Conservation (phyloP, 139 green algal genomes). For the Chlorella vulgaris region DNA sequence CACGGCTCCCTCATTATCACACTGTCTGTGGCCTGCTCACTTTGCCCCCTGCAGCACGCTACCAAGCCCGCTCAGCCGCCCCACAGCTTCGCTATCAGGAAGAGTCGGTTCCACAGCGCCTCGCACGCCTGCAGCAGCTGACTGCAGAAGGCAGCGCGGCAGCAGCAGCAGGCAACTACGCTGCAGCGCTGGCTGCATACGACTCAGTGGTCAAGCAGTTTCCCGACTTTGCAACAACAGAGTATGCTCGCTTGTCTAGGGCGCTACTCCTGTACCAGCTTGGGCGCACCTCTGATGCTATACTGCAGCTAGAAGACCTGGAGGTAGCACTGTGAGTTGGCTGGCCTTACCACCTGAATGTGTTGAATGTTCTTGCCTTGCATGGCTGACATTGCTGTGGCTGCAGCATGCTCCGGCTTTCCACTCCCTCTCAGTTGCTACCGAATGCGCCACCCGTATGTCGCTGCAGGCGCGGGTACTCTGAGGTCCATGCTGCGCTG, state of each 20-base stretch:
- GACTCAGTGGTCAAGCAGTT: constrained; percentile 4
- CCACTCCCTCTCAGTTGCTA: too few species aligned
- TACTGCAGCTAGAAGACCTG: constrained; percentile 63
- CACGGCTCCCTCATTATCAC: not conserved
- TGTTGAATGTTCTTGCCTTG: too few species aligned
- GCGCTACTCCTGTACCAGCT: constrained; percentile 72
- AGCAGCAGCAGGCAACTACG: constrained; percentile 3
- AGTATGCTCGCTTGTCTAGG: constrained; percentile 62
- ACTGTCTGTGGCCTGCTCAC: not conserved
- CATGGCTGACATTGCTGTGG: too few species aligned
- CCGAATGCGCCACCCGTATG: too few species aligned
- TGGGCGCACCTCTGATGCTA: constrained; percentile 41
- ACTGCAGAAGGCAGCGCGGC: not conserved
- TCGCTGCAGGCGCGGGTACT: constrained; percentile 47
- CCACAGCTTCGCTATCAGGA: not conserved
- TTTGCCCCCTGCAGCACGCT: not conserved
- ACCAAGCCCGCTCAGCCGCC: not conserved
- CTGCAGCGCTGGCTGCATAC: not conserved
- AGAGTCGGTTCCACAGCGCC: not conserved
- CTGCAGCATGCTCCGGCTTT: too few species aligned
- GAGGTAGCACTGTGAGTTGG: constrained; percentile 54
- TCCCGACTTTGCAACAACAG: constrained; percentile 34
- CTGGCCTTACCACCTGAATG: too few species aligned
- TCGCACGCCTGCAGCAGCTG: constrained; percentile 4
- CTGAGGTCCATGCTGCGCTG: constrained; percentile 77